Base-by-base conservation (phyloP, 78 protist species). In the Cavenderia fasciculata region DNA sequence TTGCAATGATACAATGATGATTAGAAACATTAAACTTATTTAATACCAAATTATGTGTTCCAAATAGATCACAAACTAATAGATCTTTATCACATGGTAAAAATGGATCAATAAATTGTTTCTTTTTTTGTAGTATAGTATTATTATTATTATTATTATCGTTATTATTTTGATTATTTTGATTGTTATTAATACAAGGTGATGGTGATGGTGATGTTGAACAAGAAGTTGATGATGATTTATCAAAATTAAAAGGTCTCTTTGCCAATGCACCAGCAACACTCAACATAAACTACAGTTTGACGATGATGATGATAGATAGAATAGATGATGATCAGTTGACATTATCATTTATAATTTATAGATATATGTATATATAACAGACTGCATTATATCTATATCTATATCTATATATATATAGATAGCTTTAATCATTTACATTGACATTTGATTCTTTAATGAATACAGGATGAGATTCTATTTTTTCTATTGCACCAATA, bases 21-120 rank as follows among this genome's bases (percentile, higher is more conserved):
- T 78, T 78, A 14, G 88, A 78, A 25, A 78, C 88, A 52, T 78
- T 78, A 65, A 65, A 78, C 29, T 78, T 78, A 29, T 78, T 78
- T 33, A 78, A 66, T 21, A 78, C 88, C 12, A 78, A 36, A 25
- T 78, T 78, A 52, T 78, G 88, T 40, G 75, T 65, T 14, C 31
- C 87, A 18, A 11, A 27, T 16, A 78, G 38, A 21, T 78, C 69
- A 19, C 49, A 57, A 2, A 78, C 88, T 23, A 78, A 78, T 47
- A 78, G 23, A 65, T 78, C 88, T 54, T 78, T 78, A 27, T 78
- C 88, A 66, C 88, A 78, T 47, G 88, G 88, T 65, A 78, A 25
- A 65, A 78, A 78, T 38, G 88, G 88, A n/a, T 78, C 88, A 16
- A 78, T 27, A 51, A 78, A 78, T 36, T 65, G 44, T 46, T 76